Evolutionary conservation across 768 basidiomycete genomes (phyloP), one percentile per base, ranked within the genome.

Genomic region (Auricularia sp.): DNA sequence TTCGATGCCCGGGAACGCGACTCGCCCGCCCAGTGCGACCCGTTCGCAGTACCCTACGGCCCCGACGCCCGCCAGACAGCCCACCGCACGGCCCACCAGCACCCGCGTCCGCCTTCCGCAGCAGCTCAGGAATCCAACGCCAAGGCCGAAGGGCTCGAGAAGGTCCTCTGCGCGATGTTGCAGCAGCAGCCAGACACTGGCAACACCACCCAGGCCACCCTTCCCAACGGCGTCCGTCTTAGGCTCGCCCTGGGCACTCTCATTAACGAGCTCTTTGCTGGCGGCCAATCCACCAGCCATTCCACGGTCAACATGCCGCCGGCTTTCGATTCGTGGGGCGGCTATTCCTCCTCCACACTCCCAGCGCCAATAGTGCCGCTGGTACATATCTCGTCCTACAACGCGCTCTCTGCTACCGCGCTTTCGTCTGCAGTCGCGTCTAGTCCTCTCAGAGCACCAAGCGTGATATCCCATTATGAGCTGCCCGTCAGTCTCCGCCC

Each of bases 181-280:
- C 84, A 85, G 63, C 89, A 91, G 67, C 87, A 88, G 0, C 90
- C 90, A 1, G 81, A 84, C 84, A 3, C 74, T 65, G 80, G 42
- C 79, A 82, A 51, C 83, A 85, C 84, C 66, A 67, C 77, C 12
- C 72, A 79, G 58, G 79, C 83, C 2, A 16, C 61, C 6, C 65
- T 93, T 3, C 91, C 91, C 0, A 91, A 92, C 67, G 90, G 90
- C 12, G 89, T 93, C 42, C 82, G 91, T 5, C 78, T 93, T 61
- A 80, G 91, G 35, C 80, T 93, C 4, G 87, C 87, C 1, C 77
- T 93, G 42, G 84, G 84, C 2, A 87, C 88, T 0, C 83, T 93
- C 63, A 81, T 92, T 73, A 92, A 92, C 67, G 90, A 92, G 68
- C 75, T 93, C 6, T 92, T 92, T 70, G 86, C 88, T 82, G 90